Percentiles rank a stretch among this genome's conserved stretches.
Evolutionary conservation across 306 rosid species (phyloP).

Genomic region (Begonia loranthoides): DNA sequence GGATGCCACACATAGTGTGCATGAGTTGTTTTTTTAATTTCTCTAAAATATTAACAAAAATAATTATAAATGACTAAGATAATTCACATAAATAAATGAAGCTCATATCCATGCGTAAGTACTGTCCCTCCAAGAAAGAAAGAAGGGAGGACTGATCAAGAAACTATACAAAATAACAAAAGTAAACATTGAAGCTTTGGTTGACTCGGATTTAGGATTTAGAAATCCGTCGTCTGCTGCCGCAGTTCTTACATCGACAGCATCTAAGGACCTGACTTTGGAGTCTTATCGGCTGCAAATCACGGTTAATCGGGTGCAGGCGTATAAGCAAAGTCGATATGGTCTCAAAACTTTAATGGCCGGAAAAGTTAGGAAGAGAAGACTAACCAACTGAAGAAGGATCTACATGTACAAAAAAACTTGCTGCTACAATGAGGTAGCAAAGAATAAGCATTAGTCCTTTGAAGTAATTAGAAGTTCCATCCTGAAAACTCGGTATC

Average conservation of each 20-base stretch:
- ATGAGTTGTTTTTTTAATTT: too few relatives aligned
- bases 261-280: constrained; percentile 4
- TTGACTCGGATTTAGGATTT: too few relatives aligned
- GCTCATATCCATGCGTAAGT: too few relatives aligned
- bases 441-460: constrained; percentile 78
- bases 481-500: constrained; percentile 40
- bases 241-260: neutral
- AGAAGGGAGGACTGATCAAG: neutral
- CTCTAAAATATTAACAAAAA: too few relatives aligned
- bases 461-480: constrained; percentile 76
- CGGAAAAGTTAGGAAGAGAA: constrained; percentile 2
- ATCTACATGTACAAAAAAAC: constrained; percentile 74
- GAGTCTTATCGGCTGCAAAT: constrained; percentile 5
- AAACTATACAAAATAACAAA: constrained; percentile 4
- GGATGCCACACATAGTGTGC: too few relatives aligned
- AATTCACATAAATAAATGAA: too few relatives aligned
- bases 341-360: neutral
- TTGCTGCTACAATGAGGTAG: constrained; percentile 76
- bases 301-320: too few relatives aligned
- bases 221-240: neutral
- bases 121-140: too few relatives aligned
- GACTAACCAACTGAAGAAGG: constrained; percentile 26
- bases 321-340: neutral
- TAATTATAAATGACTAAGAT: too few relatives aligned
- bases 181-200: constrained; percentile 1